Base-by-base conservation (phyloP, 352 stramenopile species). In the Phytophthora foliorum region DNA sequence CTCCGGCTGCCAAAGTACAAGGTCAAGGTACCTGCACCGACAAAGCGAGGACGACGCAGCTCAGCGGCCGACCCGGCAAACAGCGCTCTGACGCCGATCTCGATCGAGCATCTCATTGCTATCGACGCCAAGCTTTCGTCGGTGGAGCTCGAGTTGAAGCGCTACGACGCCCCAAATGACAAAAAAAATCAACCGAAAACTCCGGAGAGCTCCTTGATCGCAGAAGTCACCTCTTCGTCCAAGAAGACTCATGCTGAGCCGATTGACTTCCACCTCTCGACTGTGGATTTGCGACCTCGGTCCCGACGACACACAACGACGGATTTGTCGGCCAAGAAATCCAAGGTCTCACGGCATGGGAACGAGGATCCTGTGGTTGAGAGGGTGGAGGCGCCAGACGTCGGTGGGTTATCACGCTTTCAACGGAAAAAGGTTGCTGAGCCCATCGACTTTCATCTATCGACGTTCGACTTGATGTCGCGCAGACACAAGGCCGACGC, bases 401-500 rank as follows among this genome's bases (percentile, higher is more conserved):
- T 44, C 21, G 48, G 39, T 39, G 22, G 39, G 32, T 38, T 55
- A 16, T 16, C 50, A 36, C 17, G 25, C 22, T 59, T 71, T 51
- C 57, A 54, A 55, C 25, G 25, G 46, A 66, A 67, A 51, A 57
- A 59, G n/a, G 56, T 50, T 13, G 42, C 34, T 3, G 34, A 66
- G 24, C 53, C 54, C 29, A 55, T 73, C 19, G 67, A 78, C 45
- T 78, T 78, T 53, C 67, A 75, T 31, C 41, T 78, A 44, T 78
- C 71, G 21, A 78, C 41, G 36, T 78, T 78, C 32, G 34, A 75
- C 32, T 55, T 75, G 25, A 75, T 56, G 52, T 49, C 61, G 17
- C 60, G 27, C 29, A 48, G 48, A 57, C 55, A 46, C 8, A 63
- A 19, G 27, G 36, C 31, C 1, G 52, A 67, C 8, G 24, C 38